Base-by-base conservation (phyloP, 2,329 filamentous ascomycete genomes). In the Fusarium acutatum region DNA sequence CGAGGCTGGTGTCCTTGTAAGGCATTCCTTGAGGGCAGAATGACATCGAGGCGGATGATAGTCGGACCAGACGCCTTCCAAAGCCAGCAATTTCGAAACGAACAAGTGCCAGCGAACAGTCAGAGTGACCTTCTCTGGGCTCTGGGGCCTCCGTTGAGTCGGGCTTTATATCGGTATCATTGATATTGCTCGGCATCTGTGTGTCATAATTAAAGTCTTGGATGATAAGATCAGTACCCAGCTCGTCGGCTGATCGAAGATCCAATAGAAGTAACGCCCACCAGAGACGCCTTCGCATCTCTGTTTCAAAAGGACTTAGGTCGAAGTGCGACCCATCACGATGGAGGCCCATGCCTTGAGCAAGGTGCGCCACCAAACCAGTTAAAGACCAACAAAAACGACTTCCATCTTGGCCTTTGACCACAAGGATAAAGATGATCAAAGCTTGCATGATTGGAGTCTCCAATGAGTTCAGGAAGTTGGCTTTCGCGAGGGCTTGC, bases 321-420 rank as follows among this genome's bases (percentile, higher is more conserved):
- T 84, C 84, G 41, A 91, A 84, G 50, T 84, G 80, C 8, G 82
- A 81, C 17, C 85, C 84, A 59, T 91, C 89, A 10, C 88, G 85
- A 74, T 92, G 90, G 5, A 92, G 82, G 3, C 90, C 90, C 73
- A 91, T 85, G 6, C 88, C 86, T 73, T 90, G 88, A 7, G 86
- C 89, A 43, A 92, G 87, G 11, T 90, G 85, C n/a, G 89, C 83
- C 7, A 86, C 84, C 13, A 91, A 82, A 4, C 88, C 89, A 0
- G 88, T 88, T 70, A 91, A 81, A 17, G 88, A 87, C 89, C 89
- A 92, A 67, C 88, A 86, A 4, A 88, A 88, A 13, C 88, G 85
- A 11, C 87, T 85, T 54, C 84, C 83, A 66, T 87, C 85, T 50
- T 86, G 80, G 8, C 82, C 81, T 30, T 85, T 82, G 1, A 88